A percentile compares a stretch with the other conserved stretches of the same genome.
Evolutionary conservation across 164 flowering plant species (phyloP).

Genomic region (Sextonia rubra): DNA sequence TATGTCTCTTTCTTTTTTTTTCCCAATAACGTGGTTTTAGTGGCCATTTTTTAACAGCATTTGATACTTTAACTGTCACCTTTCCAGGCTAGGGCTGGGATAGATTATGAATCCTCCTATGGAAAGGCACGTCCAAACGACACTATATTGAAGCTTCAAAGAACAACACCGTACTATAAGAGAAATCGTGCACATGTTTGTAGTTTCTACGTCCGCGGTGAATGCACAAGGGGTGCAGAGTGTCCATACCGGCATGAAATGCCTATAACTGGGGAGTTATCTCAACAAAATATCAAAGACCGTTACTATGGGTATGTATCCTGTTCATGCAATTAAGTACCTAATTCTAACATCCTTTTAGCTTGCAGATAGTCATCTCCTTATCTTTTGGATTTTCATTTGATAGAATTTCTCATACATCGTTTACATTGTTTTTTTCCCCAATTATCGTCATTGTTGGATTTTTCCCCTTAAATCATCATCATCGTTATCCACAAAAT

Average conservation of each 20-base stretch:
- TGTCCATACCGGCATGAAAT: conserved; percentile 97
- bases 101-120: conserved; percentile 83
- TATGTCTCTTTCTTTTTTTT: background rate
- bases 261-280: conserved; percentile 90
- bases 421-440: background rate
- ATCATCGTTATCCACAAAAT: too few species aligned
- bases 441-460: background rate
- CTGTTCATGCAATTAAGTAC: background rate
- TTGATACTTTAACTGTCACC: background rate
- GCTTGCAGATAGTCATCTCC: background rate
- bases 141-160: conserved; percentile 86
- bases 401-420: background rate
- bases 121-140: conserved; percentile 78
- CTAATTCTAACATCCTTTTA: background rate
- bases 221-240: conserved; percentile 95
- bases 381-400: background rate
- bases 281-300: conserved; percentile 93
- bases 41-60: background rate
- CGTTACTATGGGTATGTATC: conserved; percentile 90
- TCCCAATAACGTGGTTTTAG: background rate
- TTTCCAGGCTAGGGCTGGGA: conserved; percentile 78
- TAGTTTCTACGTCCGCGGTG: conserved; percentile 88
- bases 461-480: background rate
- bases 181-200: conserved; percentile 92
- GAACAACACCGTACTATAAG: conserved; percentile 85